Conservation (phyloP, 805 yeast genomes). For the Yarrowia sp. region DNA sequence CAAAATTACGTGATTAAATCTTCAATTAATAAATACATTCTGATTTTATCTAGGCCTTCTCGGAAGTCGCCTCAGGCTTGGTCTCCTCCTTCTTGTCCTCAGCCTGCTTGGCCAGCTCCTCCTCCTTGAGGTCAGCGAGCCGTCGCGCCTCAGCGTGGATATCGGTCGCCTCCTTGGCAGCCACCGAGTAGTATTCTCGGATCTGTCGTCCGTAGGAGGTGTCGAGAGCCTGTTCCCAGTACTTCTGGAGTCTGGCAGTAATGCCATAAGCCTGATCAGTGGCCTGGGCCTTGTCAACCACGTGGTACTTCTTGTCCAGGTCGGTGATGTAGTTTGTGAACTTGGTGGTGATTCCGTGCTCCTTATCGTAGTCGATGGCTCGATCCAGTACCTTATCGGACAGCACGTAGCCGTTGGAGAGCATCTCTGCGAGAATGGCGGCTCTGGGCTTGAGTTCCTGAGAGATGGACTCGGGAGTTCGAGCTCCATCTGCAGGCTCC, state of each 20-base stretch:
- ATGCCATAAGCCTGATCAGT: slow-evolving; percentile 46
- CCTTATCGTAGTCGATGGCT: slow-evolving; percentile 62
- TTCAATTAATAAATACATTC: neutral
- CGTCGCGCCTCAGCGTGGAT: slow-evolving; percentile 75
- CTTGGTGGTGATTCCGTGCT: slow-evolving; percentile 57
- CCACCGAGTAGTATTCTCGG: slow-evolving; percentile 56
- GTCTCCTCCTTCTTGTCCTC: neutral
- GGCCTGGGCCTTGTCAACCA: slow-evolving; percentile 52
- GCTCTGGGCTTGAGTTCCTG: slow-evolving; percentile 79
- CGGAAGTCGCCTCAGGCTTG: neutral
- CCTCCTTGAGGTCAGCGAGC: slow-evolving; percentile 55
- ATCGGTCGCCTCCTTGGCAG: slow-evolving; percentile 55
- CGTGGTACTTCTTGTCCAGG: slow-evolving; percentile 61
- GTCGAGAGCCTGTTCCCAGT: slow-evolving; percentile 41
- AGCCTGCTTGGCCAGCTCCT: slow-evolving; percentile 25
- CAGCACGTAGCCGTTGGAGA: slow-evolving; percentile 69
- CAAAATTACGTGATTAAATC: no score
- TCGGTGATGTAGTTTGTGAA: slow-evolving; percentile 56
- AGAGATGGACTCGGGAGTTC: slow-evolving; percentile 48
- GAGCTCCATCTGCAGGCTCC: slow-evolving; percentile 30
- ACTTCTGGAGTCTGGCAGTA: slow-evolving; percentile 42
- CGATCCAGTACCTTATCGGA: slow-evolving; percentile 59
- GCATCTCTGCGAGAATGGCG: slow-evolving; percentile 71
- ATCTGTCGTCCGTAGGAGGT: slow-evolving; percentile 54
- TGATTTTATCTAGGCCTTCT: slow-evolving; percentile 7